Conservation (phyloP, 495 filamentous ascomycete species). For the Penicillium mononematosum region DNA sequence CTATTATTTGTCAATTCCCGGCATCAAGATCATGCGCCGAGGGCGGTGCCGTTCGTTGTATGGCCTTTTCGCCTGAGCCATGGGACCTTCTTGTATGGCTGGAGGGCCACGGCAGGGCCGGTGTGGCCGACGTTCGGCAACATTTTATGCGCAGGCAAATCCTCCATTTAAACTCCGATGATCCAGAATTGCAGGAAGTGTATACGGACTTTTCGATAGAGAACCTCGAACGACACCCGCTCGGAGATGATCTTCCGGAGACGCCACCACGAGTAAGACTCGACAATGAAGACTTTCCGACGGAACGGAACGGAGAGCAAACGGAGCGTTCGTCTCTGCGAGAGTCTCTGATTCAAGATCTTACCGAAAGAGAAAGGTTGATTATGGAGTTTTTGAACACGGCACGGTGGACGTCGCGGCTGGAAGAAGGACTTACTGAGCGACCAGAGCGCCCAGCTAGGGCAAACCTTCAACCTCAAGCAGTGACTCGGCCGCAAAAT, state of each 20-base stretch:
- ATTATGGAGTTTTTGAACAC: constrained; percentile 58
- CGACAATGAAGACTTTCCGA: constrained; percentile 28
- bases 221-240: constrained; percentile 20
- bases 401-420: constrained; percentile 40
- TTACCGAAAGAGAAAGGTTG: constrained; percentile 56
- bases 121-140: constrained; percentile 78
- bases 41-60: constrained; percentile 80
- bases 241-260: constrained; percentile 30
- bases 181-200: constrained; percentile 51
- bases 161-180: constrained; percentile 59
- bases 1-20: constrained; percentile 46
- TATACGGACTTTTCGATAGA: constrained; percentile 47
- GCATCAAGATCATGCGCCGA: constrained; percentile 59
- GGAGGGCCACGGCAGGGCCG: constrained; percentile 81
- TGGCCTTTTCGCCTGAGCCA: constrained; percentile 86
- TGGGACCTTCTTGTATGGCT: constrained; percentile 93
- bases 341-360: constrained; percentile 45
- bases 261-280: constrained; percentile 33
- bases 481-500: constrained; percentile 35
- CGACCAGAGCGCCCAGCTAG: constrained; percentile 36
- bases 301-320: constrained; percentile 20
- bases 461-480: constrained; percentile 27
- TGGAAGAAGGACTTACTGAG: constrained; percentile 38
- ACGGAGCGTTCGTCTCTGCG: constrained; percentile 33
- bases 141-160: constrained; percentile 75